Conservation (phyloP, 768 basidiomycete genomes). For the Favolaschia claudopus region DNA sequence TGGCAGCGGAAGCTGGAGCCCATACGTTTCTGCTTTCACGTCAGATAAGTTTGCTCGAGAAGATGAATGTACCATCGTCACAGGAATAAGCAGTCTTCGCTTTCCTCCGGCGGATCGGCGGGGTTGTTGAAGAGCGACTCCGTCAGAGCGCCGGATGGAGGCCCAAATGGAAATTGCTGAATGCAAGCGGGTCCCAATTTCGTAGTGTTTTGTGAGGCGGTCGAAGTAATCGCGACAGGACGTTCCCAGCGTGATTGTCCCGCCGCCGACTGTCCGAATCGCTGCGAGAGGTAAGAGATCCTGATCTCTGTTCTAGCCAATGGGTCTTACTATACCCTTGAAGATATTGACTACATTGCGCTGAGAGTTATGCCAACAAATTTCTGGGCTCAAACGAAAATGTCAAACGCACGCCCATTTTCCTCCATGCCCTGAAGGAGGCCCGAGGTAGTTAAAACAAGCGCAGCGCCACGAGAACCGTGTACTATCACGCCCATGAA, state of each 20-base stretch:
- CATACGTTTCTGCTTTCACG: conserved; percentile 12
- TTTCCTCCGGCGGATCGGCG: conserved; percentile 8
- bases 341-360: too few relatives aligned
- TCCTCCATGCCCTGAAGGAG: too few relatives aligned
- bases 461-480: too few relatives aligned
- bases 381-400: too few relatives aligned
- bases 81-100: conserved; percentile 24
- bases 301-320: too few relatives aligned
- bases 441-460: too few relatives aligned
- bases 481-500: too few relatives aligned
- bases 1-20: not conserved
- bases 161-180: conserved; percentile 17
- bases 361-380: too few relatives aligned
- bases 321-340: too few relatives aligned
- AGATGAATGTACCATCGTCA: not conserved
- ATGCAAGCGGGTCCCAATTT: conserved; percentile 13
- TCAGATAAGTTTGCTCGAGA: not conserved
- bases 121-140: conserved; percentile 16
- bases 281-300: too few relatives aligned
- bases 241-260: conserved; percentile 17
- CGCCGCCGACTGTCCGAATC: conserved; percentile 11
- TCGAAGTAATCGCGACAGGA: conserved; percentile 9
- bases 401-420: too few relatives aligned
- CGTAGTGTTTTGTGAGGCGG: conserved; percentile 1
- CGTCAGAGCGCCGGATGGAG: not conserved